Percentiles rank a stretch among this genome's conserved stretches.
These are phyloP conservation scores for Glebionis coronaria DNA, from an alignment of 129 eudicot genomes.

Conservation along the genomic window DNA sequence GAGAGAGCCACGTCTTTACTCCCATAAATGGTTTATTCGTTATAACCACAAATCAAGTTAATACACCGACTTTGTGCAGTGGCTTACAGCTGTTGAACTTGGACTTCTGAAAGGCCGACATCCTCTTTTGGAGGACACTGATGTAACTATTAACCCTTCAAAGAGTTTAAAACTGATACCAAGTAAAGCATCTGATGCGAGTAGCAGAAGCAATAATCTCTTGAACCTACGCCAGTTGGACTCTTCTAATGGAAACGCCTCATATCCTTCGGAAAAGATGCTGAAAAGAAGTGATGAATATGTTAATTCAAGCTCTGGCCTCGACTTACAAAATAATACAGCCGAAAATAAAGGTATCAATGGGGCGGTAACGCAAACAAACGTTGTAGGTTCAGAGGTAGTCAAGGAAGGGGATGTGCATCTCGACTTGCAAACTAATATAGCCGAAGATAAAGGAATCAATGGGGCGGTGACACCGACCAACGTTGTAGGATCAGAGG, in stretches of 20 bases:
- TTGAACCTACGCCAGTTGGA: slow-evolving; percentile 25
- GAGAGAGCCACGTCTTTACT: neutral
- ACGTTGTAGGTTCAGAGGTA: no score
- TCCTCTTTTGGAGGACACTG: slow-evolving; percentile 80
- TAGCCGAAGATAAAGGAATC: slow-evolving; percentile 20
- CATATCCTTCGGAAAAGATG: slow-evolving; percentile 26
- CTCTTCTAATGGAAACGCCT: slow-evolving; percentile 24
- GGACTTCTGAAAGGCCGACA: slow-evolving; percentile 92
- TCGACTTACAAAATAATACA: slow-evolving; percentile 24
- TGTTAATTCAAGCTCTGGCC: slow-evolving; percentile 22
- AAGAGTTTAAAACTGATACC: slow-evolving; percentile 47
- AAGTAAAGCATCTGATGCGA: slow-evolving; percentile 32
- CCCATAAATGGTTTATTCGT: neutral
- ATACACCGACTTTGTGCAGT: slow-evolving; percentile 41
- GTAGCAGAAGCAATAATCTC: slow-evolving; percentile 23
- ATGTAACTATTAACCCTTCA: slow-evolving; percentile 65
- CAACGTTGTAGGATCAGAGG: slow-evolving; percentile 36
- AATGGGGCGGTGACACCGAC: slow-evolving; percentile 21
- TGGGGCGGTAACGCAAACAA: no score
- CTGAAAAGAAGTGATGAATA: slow-evolving; percentile 32
- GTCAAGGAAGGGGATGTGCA: no score
- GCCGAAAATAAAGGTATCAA: slow-evolving; percentile 11
- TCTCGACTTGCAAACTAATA: no score
- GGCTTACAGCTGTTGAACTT: slow-evolving; percentile 91
- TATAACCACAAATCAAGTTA: slow-evolving; percentile 2